phyloP scores from a whole-genome alignment of 495 filamentous ascomycete genomes.

The Penicillium lagena region DNA sequence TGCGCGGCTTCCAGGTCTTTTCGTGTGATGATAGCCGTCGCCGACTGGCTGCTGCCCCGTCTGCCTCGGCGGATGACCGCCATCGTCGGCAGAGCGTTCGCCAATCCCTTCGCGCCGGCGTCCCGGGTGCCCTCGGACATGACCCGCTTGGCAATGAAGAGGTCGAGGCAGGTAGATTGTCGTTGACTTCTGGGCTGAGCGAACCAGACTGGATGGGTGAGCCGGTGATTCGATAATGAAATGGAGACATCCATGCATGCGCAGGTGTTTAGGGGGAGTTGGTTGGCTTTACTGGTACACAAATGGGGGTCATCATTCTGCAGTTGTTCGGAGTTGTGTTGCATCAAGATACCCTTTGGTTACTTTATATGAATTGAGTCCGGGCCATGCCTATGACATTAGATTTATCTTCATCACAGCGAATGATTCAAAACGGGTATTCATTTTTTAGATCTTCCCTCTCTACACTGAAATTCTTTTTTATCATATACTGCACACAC shows the following conservation, averaged over 20 bases:
- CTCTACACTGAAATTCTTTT: constrained; percentile 5
- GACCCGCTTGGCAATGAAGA: constrained; percentile 14
- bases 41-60: constrained; percentile 25
- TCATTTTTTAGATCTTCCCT: constrained; percentile 14
- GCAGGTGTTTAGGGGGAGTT: background rate
- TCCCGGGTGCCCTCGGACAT: constrained; percentile 13
- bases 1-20: constrained; percentile 89
- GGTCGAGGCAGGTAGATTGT: constrained; percentile 18
- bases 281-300: background rate
- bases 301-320: constrained; percentile 1
- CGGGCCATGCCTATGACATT: background rate
- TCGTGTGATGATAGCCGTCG: constrained; percentile 55
- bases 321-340: constrained; percentile 16
- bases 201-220: constrained; percentile 59
- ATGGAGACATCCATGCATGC: too few species aligned
- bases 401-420: background rate
- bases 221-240: constrained; percentile 42
- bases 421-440: constrained; percentile 17
- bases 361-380: background rate
- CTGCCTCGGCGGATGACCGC: constrained; percentile 31
- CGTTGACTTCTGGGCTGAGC: constrained; percentile 25
- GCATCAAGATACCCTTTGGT: constrained; percentile 26
- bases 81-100: constrained; percentile 22
- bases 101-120: constrained; percentile 18
- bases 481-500: constrained; percentile 18